phyloP scores from a whole-genome alignment of 768 basidiomycete species.

The Tephrocybe sp. region DNA sequence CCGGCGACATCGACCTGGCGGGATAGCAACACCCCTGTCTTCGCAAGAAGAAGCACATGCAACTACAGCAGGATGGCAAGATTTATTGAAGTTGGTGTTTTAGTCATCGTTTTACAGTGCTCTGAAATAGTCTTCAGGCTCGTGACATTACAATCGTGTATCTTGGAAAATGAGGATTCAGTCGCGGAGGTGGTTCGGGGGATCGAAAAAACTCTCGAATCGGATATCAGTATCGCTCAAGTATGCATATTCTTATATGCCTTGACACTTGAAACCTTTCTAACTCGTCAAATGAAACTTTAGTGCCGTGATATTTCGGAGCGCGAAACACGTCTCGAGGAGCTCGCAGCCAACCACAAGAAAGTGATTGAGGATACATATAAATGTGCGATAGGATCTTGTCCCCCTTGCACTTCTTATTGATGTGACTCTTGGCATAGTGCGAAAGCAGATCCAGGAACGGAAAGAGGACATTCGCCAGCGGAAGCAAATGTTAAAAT shows the following conservation, averaged over 20 bases:
- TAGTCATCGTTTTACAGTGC: constrained; percentile 4
- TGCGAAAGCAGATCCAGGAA: constrained; percentile 27
- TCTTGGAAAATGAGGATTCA: constrained; percentile 48
- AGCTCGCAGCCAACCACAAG: constrained; percentile 42
- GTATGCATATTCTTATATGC: constrained; percentile 32
- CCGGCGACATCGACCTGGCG: constrained; percentile 30
- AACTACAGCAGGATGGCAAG: constrained; percentile 62
- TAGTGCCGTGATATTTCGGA: constrained; percentile 72
- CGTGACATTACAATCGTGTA: constrained; percentile 48
- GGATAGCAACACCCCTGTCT: constrained; percentile 12
- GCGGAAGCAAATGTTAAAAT: constrained; percentile 44
- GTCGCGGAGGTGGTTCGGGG: constrained; percentile 45
- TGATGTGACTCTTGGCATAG: constrained; percentile 21
- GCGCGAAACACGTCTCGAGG: constrained; percentile 52
- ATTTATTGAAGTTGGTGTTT: constrained; percentile 62
- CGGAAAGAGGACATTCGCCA: constrained; percentile 36
- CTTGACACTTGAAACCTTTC: constrained; percentile 10
- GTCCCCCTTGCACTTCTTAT: constrained; percentile 2
- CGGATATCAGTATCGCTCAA: constrained; percentile 35
- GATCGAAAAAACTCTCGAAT: constrained; percentile 45
- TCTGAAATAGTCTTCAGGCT: constrained; percentile 36
- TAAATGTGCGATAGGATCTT: constrained; percentile 38
- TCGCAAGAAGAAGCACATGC: constrained; percentile 11
- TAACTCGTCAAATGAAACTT: background rate
- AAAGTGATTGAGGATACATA: constrained; percentile 41